Conservation (phyloP, 2,329 filamentous ascomycete species). For the Claviceps africana region DNA sequence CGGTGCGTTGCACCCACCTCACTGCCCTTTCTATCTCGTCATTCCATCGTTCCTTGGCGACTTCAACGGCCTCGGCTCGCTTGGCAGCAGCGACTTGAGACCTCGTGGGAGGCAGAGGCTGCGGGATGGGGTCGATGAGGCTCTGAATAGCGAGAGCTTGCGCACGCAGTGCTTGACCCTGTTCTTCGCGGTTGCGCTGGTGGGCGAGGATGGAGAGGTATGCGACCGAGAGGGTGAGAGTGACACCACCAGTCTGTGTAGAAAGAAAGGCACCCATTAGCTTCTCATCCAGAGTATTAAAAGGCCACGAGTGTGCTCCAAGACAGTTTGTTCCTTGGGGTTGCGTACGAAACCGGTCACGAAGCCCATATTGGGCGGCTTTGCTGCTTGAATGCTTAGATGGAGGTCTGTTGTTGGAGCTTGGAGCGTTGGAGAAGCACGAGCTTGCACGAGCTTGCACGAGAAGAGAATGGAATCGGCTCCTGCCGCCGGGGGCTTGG, state of each 20-base stretch:
- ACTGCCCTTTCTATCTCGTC: slow-evolving; percentile 54
- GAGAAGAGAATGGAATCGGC: neutral
- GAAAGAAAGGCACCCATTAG: neutral
- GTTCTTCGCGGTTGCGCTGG: slow-evolving; percentile 49
- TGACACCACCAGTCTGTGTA: slow-evolving; percentile 56
- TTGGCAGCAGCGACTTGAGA: slow-evolving; percentile 36
- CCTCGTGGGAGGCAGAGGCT: slow-evolving; percentile 34
- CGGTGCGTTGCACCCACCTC: slow-evolving; percentile 48
- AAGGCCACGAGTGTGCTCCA: neutral
- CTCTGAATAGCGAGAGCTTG: slow-evolving; percentile 40
- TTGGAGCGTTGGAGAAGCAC: slow-evolving; percentile 9
- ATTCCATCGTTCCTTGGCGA: slow-evolving; percentile 68
- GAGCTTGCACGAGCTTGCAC: slow-evolving; percentile 1
- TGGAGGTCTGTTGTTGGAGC: neutral
- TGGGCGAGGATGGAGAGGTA: slow-evolving; percentile 61
- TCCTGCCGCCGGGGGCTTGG: neutral
- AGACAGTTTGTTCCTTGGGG: neutral
- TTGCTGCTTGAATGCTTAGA: neutral
- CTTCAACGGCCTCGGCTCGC: slow-evolving; percentile 45
- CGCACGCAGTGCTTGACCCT: slow-evolving; percentile 41
- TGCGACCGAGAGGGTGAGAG: slow-evolving; percentile 57
- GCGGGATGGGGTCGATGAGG: slow-evolving; percentile 35
- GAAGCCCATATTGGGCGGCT: slow-evolving; percentile 48
- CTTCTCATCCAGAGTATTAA: neutral
- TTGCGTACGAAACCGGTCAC: slow-evolving; percentile 52